A percentile compares a stretch with the other conserved stretches of the same genome.
These are phyloP conservation scores for Curvularia hawaiiensis DNA, from an alignment of 2,329 filamentous ascomycete species.

Conservation along the genomic window DNA sequence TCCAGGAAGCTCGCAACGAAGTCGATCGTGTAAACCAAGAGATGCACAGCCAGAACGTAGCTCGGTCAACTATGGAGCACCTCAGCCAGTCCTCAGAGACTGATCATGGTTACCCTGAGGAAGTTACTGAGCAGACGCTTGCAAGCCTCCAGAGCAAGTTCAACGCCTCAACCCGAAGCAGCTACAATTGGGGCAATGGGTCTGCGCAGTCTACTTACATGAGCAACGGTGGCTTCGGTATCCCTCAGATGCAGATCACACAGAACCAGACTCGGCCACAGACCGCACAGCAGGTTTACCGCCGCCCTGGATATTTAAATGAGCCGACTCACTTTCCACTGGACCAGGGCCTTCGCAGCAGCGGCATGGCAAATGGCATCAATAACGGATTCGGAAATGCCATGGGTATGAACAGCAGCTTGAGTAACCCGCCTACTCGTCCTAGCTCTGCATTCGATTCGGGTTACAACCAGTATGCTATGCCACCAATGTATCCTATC, in stretches of 20 bases:
- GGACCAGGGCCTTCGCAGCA: conserved; percentile 39
- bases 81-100: conserved; percentile 58
- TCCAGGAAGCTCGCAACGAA: conserved; percentile 71
- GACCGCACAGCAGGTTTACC: conserved; percentile 29
- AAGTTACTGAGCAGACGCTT: conserved; percentile 58
- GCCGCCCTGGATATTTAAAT: conserved; percentile 43
- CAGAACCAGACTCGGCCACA: conserved; percentile 24
- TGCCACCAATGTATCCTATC: conserved; percentile 32
- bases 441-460: conserved; percentile 46
- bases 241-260: conserved; percentile 16
- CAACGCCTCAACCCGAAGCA: conserved; percentile 53
- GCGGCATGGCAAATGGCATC: conserved; percentile 22
- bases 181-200: conserved; percentile 42
- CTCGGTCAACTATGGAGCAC: conserved; percentile 64
- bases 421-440: conserved; percentile 44
- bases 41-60: conserved; percentile 67
- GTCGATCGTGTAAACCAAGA: conserved; percentile 75
- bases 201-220: conserved; percentile 30
- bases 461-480: conserved; percentile 41
- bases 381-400: conserved; percentile 18
- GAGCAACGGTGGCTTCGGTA: conserved; percentile 31
- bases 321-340: conserved; percentile 47
- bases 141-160: conserved; percentile 57
- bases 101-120: conserved; percentile 53
- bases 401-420: conserved; percentile 18